phyloP scores from a whole-genome alignment of 352 stramenopile genomes.

The Phytopythium delawarense region DNA sequence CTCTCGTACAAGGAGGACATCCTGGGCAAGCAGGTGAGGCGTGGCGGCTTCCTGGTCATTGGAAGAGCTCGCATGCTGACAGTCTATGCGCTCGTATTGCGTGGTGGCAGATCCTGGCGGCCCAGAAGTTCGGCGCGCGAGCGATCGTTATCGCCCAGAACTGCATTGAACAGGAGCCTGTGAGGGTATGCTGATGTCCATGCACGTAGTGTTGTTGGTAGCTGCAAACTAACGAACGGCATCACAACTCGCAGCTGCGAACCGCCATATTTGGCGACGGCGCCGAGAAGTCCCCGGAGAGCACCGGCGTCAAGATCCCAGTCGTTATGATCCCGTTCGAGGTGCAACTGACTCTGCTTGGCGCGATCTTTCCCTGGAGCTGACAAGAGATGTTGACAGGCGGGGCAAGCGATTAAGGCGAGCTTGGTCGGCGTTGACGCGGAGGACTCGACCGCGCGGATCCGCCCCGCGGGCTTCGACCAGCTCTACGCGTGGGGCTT shows the following conservation, averaged over 20 bases:
- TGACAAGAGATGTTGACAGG: constrained; percentile 10
- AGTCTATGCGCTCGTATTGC: too few species aligned
- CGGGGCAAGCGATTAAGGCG: constrained; percentile 39
- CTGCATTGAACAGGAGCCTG: constrained; percentile 39
- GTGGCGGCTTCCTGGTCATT: background rate
- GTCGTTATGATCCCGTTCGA: constrained; percentile 56
- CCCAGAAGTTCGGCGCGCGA: constrained; percentile 60
- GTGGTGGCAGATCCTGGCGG: constrained; percentile 38
- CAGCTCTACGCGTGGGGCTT: constrained; percentile 70
- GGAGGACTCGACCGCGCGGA: constrained; percentile 40
- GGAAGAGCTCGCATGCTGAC: too few species aligned
- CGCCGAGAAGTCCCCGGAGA: constrained; percentile 31
- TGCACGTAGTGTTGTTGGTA: background rate
- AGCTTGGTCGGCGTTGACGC: constrained; percentile 32
- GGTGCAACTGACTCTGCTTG: constrained; percentile 10
- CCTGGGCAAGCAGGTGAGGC: constrained; percentile 55
- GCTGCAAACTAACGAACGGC: background rate
- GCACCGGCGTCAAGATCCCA: constrained; percentile 54
- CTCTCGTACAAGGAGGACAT: constrained; percentile 68
- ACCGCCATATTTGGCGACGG: constrained; percentile 37
- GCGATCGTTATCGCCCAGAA: constrained; percentile 64
- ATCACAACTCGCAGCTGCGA: constrained; percentile 22
- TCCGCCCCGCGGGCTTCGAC: constrained; percentile 35
- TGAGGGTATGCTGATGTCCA: constrained; percentile 22
- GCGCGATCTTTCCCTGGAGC: background rate